phyloP scores from a whole-genome alignment of 768 basidiomycete species.

The Russula foetens region DNA sequence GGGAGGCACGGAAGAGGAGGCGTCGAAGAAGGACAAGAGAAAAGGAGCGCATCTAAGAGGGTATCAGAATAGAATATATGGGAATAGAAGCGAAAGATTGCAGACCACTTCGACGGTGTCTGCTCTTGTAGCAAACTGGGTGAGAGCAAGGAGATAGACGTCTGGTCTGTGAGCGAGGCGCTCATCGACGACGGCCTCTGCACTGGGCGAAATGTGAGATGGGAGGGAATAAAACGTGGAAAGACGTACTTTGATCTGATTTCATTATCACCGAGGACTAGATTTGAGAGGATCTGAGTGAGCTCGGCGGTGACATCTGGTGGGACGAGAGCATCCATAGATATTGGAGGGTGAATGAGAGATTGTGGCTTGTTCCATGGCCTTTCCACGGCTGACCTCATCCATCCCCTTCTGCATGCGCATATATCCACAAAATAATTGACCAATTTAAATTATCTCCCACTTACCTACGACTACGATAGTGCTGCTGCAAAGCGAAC shows the following conservation, averaged over 20 bases:
- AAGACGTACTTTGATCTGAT: constrained; percentile 56
- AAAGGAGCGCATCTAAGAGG: constrained; percentile 70
- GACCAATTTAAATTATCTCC: no score
- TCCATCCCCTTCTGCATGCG: no score
- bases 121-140: constrained; percentile 68
- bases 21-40: constrained; percentile 74
- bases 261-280: constrained; percentile 77
- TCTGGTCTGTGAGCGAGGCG: constrained; percentile 71
- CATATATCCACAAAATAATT: no score
- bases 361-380: no score
- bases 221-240: neutral
- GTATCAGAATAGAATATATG: neutral
- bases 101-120: constrained; percentile 69
- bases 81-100: constrained; percentile 12
- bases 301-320: constrained; percentile 68
- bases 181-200: constrained; percentile 77
- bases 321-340: constrained; percentile 29
- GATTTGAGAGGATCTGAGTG: constrained; percentile 78
- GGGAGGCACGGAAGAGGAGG: constrained; percentile 60
- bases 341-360: neutral
- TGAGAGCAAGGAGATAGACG: constrained; percentile 68
- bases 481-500: no score
- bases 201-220: constrained; percentile 32
- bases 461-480: no score
- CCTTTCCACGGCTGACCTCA: no score